These are phyloP conservation scores for Geotrichum macrosporum DNA, from an alignment of 1,139 yeast species.

Conservation along the genomic window DNA sequence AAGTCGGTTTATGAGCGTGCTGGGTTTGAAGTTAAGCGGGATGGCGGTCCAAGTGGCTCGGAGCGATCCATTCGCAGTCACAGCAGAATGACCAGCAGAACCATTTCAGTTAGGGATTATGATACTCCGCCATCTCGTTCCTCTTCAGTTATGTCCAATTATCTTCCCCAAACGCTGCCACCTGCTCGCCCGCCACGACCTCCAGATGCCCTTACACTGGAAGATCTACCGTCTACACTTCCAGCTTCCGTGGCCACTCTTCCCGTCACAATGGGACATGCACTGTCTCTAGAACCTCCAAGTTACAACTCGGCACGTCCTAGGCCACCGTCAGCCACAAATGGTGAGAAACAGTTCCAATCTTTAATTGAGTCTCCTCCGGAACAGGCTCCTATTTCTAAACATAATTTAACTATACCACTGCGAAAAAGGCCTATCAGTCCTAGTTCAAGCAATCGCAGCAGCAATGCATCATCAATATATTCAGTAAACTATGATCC, in stretches of 20 bases:
- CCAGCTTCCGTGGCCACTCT: not conserved
- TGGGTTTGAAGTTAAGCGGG: conserved; percentile 38
- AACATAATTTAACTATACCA: conserved; percentile 1
- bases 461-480: conserved; percentile 14
- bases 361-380: not conserved
- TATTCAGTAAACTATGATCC: conserved; percentile 16
- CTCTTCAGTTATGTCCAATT: not conserved
- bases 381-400: not conserved
- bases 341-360: not conserved
- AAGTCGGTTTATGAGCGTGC: conserved; percentile 42
- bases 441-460: not conserved
- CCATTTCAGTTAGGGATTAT: not conserved
- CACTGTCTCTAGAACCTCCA: not conserved
- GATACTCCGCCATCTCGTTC: not conserved
- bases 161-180: not conserved
- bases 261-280: not conserved
- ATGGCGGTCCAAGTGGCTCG: too few species aligned
- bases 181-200: not conserved
- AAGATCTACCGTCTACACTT: too few species aligned
- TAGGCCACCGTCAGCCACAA: not conserved
- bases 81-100: not conserved
- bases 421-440: not conserved
- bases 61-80: not conserved
- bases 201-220: not conserved
- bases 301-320: not conserved